Evolutionary conservation across 2,329 filamentous ascomycete species (phyloP).

Genomic region (Raffaelea deltoideospora): DNA sequence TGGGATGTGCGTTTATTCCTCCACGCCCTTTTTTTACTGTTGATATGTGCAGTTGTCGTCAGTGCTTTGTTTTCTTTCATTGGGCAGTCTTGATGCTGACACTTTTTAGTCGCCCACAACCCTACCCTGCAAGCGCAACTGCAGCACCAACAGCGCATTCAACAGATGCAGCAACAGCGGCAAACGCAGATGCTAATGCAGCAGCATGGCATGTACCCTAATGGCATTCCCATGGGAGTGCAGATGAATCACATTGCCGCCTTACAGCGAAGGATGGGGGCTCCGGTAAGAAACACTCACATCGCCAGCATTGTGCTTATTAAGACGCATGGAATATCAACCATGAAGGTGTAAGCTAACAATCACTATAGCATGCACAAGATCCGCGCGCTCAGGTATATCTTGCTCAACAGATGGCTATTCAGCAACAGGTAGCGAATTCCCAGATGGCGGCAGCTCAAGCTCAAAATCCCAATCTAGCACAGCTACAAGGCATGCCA

Average conservation of each 20-base stretch:
- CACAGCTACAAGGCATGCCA: no score
- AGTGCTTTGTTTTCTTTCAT: background rate
- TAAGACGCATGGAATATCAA: no score
- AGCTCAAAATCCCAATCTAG: constrained; percentile 26
- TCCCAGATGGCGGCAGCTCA: constrained; percentile 24
- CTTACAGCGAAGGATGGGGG: constrained; percentile 23
- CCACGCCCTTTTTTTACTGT: background rate
- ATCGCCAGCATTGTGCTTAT: no score
- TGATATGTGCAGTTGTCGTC: background rate
- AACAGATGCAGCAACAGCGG: constrained; percentile 36
- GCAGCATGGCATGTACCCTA: constrained; percentile 34
- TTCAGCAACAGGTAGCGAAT: constrained; percentile 27
- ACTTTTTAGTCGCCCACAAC: constrained; percentile 14
- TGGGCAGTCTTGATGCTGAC: background rate
- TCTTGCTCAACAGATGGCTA: constrained; percentile 30
- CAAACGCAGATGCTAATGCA: constrained; percentile 39
- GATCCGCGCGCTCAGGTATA: constrained; percentile 17
- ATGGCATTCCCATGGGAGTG: constrained; percentile 39
- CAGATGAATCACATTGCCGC: constrained; percentile 18
- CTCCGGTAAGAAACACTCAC: constrained; percentile 4
- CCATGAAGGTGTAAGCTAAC: no score
- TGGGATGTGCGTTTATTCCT: constrained; percentile 15
- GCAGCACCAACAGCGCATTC: constrained; percentile 39
- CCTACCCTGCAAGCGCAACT: constrained; percentile 23
- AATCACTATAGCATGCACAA: background rate